Conservation (phyloP, 176 grass and related monocot genomes). For the Carex pumila region DNA sequence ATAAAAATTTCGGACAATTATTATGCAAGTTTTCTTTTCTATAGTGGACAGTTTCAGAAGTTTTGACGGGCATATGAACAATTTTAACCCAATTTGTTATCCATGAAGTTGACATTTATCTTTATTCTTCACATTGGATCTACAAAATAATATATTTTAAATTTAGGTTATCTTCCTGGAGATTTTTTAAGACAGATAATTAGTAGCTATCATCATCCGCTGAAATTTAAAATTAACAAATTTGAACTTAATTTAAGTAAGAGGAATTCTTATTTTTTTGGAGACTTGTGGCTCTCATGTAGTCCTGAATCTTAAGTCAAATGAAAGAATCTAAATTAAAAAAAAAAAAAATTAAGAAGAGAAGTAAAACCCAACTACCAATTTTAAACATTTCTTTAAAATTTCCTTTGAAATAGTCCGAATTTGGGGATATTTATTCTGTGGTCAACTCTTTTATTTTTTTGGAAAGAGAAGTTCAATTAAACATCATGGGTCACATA, state of each 20-base stretch:
- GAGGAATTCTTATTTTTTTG: neutral
- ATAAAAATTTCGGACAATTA: too few relatives aligned
- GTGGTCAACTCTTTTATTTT: neutral
- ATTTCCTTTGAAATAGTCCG: neutral
- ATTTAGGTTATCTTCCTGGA: neutral
- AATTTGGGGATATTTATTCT: neutral
- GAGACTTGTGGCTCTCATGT: neutral
- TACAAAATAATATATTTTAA: neutral
- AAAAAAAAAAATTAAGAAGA: neutral
- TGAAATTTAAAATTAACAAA: neutral
- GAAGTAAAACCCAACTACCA: neutral
- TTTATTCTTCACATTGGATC: neutral
- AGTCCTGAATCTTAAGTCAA: neutral
- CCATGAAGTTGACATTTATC: neutral
- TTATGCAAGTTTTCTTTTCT: too few relatives aligned
- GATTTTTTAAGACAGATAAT: neutral
- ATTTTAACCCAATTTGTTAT: neutral
- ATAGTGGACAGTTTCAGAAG: too few relatives aligned
- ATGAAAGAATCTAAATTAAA: conserved; percentile 2
- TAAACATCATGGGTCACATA: neutral
- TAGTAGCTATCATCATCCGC: neutral
- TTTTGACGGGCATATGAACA: too few relatives aligned
- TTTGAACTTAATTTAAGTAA: neutral
- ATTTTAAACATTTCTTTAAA: neutral
- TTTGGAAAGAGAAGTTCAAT: neutral